These are phyloP conservation scores for Trametes punicea DNA, from an alignment of 768 basidiomycete species.

Conservation along the genomic window DNA sequence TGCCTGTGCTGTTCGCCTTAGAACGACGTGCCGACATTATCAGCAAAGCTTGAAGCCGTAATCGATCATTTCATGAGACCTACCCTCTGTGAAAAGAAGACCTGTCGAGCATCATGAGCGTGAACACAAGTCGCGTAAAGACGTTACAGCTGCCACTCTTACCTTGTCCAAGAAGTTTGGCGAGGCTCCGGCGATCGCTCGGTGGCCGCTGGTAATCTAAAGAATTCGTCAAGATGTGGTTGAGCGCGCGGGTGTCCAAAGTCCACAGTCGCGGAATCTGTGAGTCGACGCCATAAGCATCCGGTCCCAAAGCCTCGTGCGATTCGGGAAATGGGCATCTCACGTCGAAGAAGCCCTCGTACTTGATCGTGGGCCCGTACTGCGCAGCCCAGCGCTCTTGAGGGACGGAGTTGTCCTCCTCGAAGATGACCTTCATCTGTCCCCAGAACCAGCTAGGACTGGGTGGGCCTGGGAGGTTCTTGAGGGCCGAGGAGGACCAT, in stretches of 20 bases:
- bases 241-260: constrained; percentile 58
- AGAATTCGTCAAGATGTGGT: constrained; percentile 61
- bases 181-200: constrained; percentile 35
- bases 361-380: constrained; percentile 15
- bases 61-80: constrained; percentile 24
- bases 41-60: not conserved
- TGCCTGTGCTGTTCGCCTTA: constrained; percentile 37
- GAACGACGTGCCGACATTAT: not conserved
- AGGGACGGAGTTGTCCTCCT: constrained; percentile 23
- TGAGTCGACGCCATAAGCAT: not conserved
- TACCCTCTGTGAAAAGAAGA: constrained; percentile 46
- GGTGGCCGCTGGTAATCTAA: constrained; percentile 58
- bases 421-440: constrained; percentile 42
- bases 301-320: not conserved
- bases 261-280: constrained; percentile 15
- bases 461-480: constrained; percentile 50
- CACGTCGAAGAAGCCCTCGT: constrained; percentile 12
- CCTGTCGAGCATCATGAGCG: constrained; percentile 32
- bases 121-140: not conserved
- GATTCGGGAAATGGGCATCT: not conserved
- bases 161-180: constrained; percentile 42
- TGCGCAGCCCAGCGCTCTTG: constrained; percentile 19
- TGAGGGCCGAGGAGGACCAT: constrained; percentile 36
- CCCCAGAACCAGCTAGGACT: constrained; percentile 45
- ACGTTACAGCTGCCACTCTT: not conserved